phyloP scores from a whole-genome alignment of 345 rosid genomes.

The Psidium friedrichsthalianum region DNA sequence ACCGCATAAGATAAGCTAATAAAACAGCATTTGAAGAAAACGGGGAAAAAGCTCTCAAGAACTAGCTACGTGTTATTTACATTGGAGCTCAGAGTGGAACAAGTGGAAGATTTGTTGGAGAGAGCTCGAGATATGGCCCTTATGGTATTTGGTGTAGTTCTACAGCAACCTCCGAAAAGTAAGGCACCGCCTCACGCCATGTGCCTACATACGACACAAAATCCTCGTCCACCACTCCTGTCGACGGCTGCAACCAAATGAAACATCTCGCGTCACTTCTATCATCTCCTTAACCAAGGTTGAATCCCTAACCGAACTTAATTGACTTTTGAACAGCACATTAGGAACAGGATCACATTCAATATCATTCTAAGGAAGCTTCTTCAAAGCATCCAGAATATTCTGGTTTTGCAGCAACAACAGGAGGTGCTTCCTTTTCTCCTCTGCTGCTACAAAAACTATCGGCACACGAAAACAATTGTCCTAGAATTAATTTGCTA shows the following conservation, averaged over 20 bases:
- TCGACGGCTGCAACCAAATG: conserved; percentile 32
- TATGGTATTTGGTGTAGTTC: conserved; percentile 81
- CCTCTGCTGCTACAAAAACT: neutral
- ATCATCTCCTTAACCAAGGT: neutral
- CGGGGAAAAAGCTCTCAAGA: neutral
- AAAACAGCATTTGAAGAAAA: neutral
- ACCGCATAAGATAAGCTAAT: neutral
- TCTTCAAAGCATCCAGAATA: neutral
- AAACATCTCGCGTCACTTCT: neutral
- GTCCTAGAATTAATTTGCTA: neutral
- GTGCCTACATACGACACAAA: conserved; percentile 59
- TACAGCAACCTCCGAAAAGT: conserved; percentile 84
- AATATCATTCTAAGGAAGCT: neutral
- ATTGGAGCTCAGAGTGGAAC: conserved; percentile 3
- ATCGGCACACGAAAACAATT: neutral
- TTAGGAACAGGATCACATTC: neutral
- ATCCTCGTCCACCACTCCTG: conserved; percentile 51
- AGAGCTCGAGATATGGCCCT: conserved; percentile 44
- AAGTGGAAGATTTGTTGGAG: conserved; percentile 17
- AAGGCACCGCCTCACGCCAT: conserved; percentile 79
- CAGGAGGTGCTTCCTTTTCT: neutral
- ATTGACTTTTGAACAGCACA: neutral
- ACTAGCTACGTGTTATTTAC: neutral
- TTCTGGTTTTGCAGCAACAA: neutral
- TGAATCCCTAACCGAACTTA: neutral